Evolutionary conservation across 768 basidiomycete species (phyloP), one percentile per base, ranked within the genome.

Genomic region (Auriscalpium microsporum): DNA sequence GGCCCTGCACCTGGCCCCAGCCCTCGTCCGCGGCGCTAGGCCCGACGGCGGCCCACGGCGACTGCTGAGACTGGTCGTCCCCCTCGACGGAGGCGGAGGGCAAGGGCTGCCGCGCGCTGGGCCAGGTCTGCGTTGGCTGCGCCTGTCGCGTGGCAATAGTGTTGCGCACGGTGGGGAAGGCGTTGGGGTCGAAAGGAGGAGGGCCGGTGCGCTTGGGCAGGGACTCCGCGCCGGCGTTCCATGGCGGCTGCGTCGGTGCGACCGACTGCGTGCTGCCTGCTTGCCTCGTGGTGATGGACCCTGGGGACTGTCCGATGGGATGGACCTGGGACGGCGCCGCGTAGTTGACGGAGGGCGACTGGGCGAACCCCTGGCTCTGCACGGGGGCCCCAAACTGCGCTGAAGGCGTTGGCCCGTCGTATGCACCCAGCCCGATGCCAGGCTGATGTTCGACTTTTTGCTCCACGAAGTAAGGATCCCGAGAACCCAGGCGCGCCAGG

Each of bases 31-130:
- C 65, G 37, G 65, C 63, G 21, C 73, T 73, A 53, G 81, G 72
- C 5, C 78, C 77, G 10, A 79, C 71, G 50, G 71, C 67, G 48
- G 74, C 65, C 84, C 85, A 86, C 4, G 82, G 76, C 1, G 83
- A 80, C 28, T 28, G 28, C 28, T 28, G 28, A 28, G 28, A 28
- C 49, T 77, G 71, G 14, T 48, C 53, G 10, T 83, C 77, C 35
- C 67, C 64, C 16, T 58, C 45, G 19, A 60, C 45, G 45, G 57
- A 56, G 48, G 58, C 14, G 56, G 45, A 37, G 45, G 57, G 40
- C 33, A 58, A 49, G 34, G 49, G 38, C 50, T 58, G 17, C 47
- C 48, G 46, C 56, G 36, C 48, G 36, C 62, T 59, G 21, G 53
- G 56, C 13, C 60, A 59, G 5, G 64, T 46, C n/a, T 62, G 62